Evolutionary conservation across 345 rosid species (phyloP).

Genomic region (Eucalyptus viminalis): DNA sequence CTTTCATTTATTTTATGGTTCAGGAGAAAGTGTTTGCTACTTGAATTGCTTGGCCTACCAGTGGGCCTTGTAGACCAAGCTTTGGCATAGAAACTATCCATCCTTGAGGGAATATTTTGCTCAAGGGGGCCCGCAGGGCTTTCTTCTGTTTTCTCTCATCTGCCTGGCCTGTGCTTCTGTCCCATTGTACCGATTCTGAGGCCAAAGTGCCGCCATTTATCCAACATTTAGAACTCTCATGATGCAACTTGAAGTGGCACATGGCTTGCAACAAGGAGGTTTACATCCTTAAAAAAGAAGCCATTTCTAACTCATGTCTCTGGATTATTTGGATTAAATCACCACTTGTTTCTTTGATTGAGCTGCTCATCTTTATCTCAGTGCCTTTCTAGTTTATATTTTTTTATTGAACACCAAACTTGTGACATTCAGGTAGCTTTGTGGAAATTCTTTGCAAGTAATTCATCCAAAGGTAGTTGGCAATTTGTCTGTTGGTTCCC

Average conservation of each 20-base stretch:
- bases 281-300: background rate
- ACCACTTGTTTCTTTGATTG: background rate
- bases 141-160: background rate
- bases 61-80: background rate
- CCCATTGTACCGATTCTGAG: background rate
- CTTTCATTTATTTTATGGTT: background rate
- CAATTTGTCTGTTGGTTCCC: background rate
- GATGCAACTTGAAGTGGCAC: background rate
- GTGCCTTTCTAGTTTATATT: background rate
- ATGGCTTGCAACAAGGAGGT: background rate
- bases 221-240: background rate
- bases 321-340: background rate
- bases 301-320: background rate
- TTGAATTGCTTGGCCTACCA: background rate
- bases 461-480: conserved; percentile 42
- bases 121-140: background rate
- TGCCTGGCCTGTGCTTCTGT: background rate
- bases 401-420: background rate
- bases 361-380: background rate
- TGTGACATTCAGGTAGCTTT: conserved; percentile 66
- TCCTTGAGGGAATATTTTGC: background rate
- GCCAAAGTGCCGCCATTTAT: background rate
- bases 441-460: conserved; percentile 66
- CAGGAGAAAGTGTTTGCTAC: background rate
- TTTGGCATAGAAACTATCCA: background rate